Conservation (phyloP, 805 yeast genomes). For the Metschnikowia gruessii region DNA sequence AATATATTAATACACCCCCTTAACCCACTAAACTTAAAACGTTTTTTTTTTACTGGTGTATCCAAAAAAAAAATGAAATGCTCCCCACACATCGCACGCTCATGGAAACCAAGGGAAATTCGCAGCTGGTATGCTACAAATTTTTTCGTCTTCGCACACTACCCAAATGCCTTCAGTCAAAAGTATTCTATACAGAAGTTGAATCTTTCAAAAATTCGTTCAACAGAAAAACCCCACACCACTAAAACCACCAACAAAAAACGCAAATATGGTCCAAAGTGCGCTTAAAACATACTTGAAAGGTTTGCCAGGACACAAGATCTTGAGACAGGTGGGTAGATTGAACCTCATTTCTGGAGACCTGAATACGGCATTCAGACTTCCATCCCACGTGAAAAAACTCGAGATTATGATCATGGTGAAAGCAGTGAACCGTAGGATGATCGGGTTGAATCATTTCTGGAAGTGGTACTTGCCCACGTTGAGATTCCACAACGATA, state of each 20-base stretch:
- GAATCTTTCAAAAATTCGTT: neutral
- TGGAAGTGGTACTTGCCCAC: conserved; percentile 76
- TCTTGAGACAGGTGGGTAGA: conserved; percentile 48
- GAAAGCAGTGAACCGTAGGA: conserved; percentile 46
- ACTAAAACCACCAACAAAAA: neutral
- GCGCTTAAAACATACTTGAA: conserved; percentile 7
- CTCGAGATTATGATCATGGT: conserved; percentile 50
- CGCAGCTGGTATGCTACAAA: neutral
- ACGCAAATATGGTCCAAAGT: conserved; percentile 1
- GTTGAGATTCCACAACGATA: conserved; percentile 80
- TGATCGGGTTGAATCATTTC: conserved; percentile 68
- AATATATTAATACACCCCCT: too few species aligned
- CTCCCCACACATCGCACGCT: too few species aligned
- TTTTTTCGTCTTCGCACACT: neutral
- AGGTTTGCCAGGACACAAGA: conserved; percentile 18
- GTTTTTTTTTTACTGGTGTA: too few species aligned
- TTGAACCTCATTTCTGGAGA: conserved; percentile 52
- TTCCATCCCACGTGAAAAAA: conserved; percentile 26
- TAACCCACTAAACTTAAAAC: too few species aligned
- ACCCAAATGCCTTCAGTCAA: neutral
- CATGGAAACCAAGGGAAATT: neutral
- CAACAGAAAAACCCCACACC: neutral
- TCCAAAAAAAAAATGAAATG: too few species aligned
- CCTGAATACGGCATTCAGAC: conserved; percentile 35
- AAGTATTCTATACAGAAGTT: neutral